These are phyloP conservation scores for Didymella sp. DNA, from an alignment of 2,329 filamentous ascomycete species.

Conservation along the genomic window DNA sequence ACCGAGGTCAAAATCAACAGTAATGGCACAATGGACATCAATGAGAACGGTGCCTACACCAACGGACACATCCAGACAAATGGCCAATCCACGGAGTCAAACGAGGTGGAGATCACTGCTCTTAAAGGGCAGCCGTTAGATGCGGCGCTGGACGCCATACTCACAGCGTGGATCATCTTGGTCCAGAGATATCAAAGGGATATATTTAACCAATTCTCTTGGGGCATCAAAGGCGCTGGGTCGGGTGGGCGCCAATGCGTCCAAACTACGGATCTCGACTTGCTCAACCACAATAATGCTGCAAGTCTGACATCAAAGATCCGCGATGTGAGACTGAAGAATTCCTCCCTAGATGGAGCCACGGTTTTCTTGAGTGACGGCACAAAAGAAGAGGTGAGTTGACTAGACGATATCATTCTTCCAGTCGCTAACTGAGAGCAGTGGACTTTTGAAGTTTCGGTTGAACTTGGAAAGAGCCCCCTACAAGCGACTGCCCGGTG, in stretches of 20 bases:
- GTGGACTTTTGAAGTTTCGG: constrained; percentile 41
- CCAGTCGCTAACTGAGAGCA: constrained; percentile 17
- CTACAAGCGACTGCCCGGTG: constrained; percentile 53
- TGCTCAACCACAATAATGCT: constrained; percentile 23
- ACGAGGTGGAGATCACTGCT: constrained; percentile 27
- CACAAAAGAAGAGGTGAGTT: constrained; percentile 39
- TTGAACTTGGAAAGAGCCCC: constrained; percentile 33
- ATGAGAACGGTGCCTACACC: constrained; percentile 14
- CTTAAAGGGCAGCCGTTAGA: constrained; percentile 19
- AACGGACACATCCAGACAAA: constrained; percentile 8
- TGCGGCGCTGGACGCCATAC: constrained; percentile 29
- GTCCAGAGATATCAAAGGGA: constrained; percentile 44
- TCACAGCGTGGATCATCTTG: constrained; percentile 43
- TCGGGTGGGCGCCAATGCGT: constrained; percentile 26
- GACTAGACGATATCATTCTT: neutral
- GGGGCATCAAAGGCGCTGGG: constrained; percentile 30
- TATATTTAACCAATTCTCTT: constrained; percentile 40
- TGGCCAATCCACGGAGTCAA: constrained; percentile 11
- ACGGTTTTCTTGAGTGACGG: constrained; percentile 41
- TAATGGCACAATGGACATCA: constrained; percentile 15
- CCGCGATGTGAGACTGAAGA: constrained; percentile 21
- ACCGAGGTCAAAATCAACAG: constrained; percentile 25
- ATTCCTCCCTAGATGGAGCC: constrained; percentile 13
- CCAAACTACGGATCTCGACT: constrained; percentile 25
- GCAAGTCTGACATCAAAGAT: constrained; percentile 27